Conservation (phyloP, 2,329 filamentous ascomycete species). For the Byssothecium circinans region DNA sequence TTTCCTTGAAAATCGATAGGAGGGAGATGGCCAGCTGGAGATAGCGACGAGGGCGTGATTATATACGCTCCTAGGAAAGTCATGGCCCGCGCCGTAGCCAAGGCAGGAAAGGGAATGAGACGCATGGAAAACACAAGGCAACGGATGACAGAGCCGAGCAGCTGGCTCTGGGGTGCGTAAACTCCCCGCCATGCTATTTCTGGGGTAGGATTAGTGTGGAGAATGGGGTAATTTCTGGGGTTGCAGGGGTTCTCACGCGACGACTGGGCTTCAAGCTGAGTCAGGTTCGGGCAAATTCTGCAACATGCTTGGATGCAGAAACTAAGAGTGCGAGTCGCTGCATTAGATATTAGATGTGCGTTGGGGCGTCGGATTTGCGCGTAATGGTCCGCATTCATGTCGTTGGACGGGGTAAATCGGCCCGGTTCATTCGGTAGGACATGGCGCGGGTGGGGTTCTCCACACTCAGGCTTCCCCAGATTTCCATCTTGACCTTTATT, state of each 20-base stretch:
- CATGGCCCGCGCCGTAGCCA: constrained; percentile 2
- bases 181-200: constrained; percentile 8
- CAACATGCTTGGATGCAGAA: too few species aligned
- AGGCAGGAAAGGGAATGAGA: neutral
- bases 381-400: neutral
- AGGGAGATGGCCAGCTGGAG: constrained; percentile 1
- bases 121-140: constrained; percentile 4
- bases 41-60: constrained; percentile 3
- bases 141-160: neutral
- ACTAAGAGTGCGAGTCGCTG: constrained; percentile 3
- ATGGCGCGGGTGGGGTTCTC: constrained; percentile 5
- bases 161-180: constrained; percentile 6
- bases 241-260: constrained; percentile 1
- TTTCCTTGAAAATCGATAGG: neutral
- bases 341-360: too few species aligned
- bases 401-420: constrained; percentile 3
- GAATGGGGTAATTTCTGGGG: constrained; percentile 2
- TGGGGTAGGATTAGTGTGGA: constrained; percentile 3
- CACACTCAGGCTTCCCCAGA: neutral
- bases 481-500: constrained; percentile 1
- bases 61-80: constrained; percentile 6
- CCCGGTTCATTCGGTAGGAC: constrained; percentile 2
- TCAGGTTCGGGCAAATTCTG: neutral
- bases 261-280: neutral
- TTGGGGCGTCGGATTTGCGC: neutral